Evolutionary conservation across 2,329 filamentous ascomycete genomes (phyloP).

Genomic region (Metarhizium brunneum): DNA sequence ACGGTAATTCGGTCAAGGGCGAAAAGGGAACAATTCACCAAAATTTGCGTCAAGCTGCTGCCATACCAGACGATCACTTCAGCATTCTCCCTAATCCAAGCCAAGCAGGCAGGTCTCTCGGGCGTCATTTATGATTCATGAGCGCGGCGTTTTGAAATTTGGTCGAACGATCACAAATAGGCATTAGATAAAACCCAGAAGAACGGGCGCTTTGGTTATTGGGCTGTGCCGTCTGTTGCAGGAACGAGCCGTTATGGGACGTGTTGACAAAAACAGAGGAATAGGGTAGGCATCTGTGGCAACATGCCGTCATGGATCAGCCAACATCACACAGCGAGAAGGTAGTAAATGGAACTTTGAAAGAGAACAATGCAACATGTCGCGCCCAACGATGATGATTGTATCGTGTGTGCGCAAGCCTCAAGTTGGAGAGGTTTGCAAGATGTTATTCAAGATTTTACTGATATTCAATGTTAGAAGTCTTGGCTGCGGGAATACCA

Average conservation of each 20-base stretch:
- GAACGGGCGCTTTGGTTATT: neutral
- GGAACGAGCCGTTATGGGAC: neutral
- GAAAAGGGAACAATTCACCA: neutral
- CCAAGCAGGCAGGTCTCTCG: slow-evolving; percentile 3
- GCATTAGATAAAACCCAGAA: slow-evolving; percentile 18
- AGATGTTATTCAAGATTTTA: no score
- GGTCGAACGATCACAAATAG: slow-evolving; percentile 11
- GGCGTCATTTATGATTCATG: slow-evolving; percentile 21
- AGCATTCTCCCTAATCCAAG: neutral
- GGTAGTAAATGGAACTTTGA: neutral
- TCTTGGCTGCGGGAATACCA: no score
- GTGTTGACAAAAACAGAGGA: neutral
- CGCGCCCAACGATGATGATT: no score
- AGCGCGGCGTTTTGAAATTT: slow-evolving; percentile 27
- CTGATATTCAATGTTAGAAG: no score
- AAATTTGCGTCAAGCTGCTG: neutral
- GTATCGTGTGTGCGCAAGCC: no score
- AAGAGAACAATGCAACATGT: neutral
- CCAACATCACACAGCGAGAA: neutral
- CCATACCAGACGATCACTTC: neutral
- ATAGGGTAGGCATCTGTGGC: no score
- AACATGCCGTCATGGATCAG: neutral
- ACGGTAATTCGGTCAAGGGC: slow-evolving; percentile 5
- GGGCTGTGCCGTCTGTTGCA: neutral
- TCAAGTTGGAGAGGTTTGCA: no score